Conservation (phyloP, 2,329 filamentous ascomycete genomes). For the Stagonosporopsis tanaceti region DNA sequence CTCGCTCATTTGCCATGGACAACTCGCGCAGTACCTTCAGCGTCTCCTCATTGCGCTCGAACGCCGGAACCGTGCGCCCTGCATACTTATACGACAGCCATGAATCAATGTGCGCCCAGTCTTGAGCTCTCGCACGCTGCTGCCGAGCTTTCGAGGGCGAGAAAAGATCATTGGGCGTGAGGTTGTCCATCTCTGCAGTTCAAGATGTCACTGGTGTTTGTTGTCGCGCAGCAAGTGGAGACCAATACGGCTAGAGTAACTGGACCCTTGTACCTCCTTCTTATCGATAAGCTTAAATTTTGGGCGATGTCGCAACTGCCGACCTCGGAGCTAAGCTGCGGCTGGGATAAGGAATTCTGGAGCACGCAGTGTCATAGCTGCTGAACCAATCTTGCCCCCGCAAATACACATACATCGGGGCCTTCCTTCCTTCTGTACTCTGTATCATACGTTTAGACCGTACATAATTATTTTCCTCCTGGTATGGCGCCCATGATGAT, state of each 20-base stretch:
- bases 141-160: slow-evolving; percentile 73
- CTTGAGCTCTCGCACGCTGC: slow-evolving; percentile 82
- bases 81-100: slow-evolving; percentile 79
- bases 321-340: slow-evolving; percentile 41
- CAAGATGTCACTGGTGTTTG: slow-evolving; percentile 11
- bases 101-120: slow-evolving; percentile 86
- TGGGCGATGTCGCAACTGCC: slow-evolving; percentile 30
- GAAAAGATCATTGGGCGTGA: slow-evolving; percentile 58
- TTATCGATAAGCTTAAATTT: slow-evolving; percentile 49
- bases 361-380: slow-evolving; percentile 15
- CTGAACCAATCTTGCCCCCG: slow-evolving; percentile 16
- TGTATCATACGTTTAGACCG: slow-evolving; percentile 6
- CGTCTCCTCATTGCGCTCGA: slow-evolving; percentile 88
- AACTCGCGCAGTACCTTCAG: slow-evolving; percentile 77
- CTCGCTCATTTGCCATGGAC: slow-evolving; percentile 77
- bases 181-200: slow-evolving; percentile 38
- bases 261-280: slow-evolving; percentile 2
- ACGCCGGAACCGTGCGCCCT: slow-evolving; percentile 70
- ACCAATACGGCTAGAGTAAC: not conserved
- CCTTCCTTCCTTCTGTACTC: slow-evolving; percentile 3
- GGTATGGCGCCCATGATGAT: slow-evolving; percentile 37
- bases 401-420: slow-evolving; percentile 7
- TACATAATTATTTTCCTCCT: slow-evolving; percentile 5
- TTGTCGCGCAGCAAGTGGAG: slow-evolving; percentile 11
- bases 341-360: slow-evolving; percentile 12